Evolutionary conservation across 805 yeast species (phyloP), one percentile per base, ranked within the genome.

Genomic region (Teunomyces lycoperdinae): DNA sequence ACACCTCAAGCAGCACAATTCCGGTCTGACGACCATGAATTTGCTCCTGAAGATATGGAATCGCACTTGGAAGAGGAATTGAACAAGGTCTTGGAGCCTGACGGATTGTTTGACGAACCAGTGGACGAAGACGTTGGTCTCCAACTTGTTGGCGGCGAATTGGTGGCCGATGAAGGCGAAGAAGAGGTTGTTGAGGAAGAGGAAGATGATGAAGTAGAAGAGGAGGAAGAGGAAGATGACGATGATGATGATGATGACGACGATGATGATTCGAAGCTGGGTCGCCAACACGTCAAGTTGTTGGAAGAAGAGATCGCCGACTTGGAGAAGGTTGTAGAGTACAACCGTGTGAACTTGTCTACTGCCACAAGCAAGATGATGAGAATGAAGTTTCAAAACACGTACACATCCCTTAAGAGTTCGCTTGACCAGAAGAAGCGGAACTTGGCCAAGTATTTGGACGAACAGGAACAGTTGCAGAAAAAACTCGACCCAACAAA

Each of bases 281-380:
- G 73, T 48, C 62, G 84, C 69, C 66, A 73, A 63, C 58, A 70
- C 67, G 88, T 63, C 55, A 90, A 87, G 58, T 76, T 89, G 54
- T 71, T 94, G 47, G 81, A 80, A 51, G 98, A 92, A 66, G 97
- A 91, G 64, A 84, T 94, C 48, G 69, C 76, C 5, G 99, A 94
- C 60, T 74, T 94, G 50, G 90, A 87, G 61, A 65, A 63, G 43
- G 90, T 92, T 0, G 85, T 94, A 44, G 81, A 77, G 46, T 85
- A 84, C 57, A 91, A 92, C 59, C 81, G 81, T 62, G 75, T 76
- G 41, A 90, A 87, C 57, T 79, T 89, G 43, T 80, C 77, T 16
- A 83, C 84, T 5, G 90, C 91, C 3, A 77, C 83, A 43, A 89
- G 89, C 61, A 91, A 92, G 56, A 85, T 92, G 68, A 77, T 94